Conservation (phyloP, 768 basidiomycete genomes). For the Hortiboletus campestris region DNA sequence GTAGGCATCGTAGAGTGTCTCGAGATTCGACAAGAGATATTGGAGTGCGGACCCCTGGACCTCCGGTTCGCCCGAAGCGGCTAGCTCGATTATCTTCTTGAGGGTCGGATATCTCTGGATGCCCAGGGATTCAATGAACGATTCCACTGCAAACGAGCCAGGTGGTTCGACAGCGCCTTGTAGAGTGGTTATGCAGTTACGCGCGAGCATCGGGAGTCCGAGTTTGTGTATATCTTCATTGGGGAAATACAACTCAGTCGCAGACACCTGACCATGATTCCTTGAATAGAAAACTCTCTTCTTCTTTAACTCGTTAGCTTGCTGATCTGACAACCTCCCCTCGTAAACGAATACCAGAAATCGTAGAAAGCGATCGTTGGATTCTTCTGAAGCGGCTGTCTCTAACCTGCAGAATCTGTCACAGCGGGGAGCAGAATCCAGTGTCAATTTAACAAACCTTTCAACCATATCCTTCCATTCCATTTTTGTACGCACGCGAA, state of each 20-base stretch:
- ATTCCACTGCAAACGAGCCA: background rate
- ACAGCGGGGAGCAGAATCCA: slow-evolving; percentile 34
- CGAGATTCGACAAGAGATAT: slow-evolving; percentile 12
- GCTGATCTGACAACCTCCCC: background rate
- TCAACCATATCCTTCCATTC: slow-evolving; percentile 7
- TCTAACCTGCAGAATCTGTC: slow-evolving; percentile 8
- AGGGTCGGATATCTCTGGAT: slow-evolving; percentile 2
- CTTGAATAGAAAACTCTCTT: slow-evolving; percentile 9
- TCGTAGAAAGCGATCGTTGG: slow-evolving; percentile 34
- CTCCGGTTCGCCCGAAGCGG: slow-evolving; percentile 1
- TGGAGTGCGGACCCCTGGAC: slow-evolving; percentile 3
- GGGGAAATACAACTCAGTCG: slow-evolving; percentile 77
- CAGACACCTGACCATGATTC: background rate
- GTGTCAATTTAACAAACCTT: slow-evolving; percentile 37
- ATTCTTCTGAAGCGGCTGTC: slow-evolving; percentile 4
- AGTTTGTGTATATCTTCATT: slow-evolving; percentile 61
- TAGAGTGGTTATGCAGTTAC: background rate
- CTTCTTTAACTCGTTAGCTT: background rate
- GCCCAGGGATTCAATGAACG: slow-evolving; percentile 4
- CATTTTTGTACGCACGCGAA: slow-evolving; percentile 38
- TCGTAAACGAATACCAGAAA: slow-evolving; percentile 66
- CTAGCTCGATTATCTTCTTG: slow-evolving; percentile 1
- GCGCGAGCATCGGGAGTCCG: slow-evolving; percentile 69
- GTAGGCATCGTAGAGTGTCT: slow-evolving; percentile 9
- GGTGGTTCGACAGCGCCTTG: background rate